Base-by-base conservation (phyloP, 805 yeast genomes). In the Scheffersomyces spartinae region DNA sequence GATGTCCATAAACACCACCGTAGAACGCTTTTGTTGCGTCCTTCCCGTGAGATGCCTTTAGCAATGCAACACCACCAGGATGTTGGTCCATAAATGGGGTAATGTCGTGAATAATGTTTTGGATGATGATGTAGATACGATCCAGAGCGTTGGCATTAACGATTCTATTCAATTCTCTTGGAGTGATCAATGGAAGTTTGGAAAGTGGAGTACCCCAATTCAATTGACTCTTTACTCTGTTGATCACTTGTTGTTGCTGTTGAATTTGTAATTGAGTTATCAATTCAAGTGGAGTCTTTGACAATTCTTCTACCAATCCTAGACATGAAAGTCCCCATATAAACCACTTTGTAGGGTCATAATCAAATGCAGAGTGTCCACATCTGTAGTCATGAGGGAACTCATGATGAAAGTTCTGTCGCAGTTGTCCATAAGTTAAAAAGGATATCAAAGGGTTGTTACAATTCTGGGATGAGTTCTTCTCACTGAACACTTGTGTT, bases 131-230 rank as follows among this genome's bases (percentile, higher is more conserved):
- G 35, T 84, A 66, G 16, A 78, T 74, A 48, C 45, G 60, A 49
- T 54, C 70, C 52, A 51, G 71, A 6, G 49, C 32, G 1, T 58
- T 45, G 1, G 55, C 44, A 7, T 41, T 34, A 9, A 64, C 52
- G 9, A 69, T 42, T 25, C 47, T 40, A 23, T 55, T 51, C 32
- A 68, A 67, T 26, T 66, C 68, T 23, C 43, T 48, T 2, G 72
- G 64, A 1, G 69, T 45, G 26, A 67, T 58, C 25, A 75, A 67
- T 0, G 97, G 96, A 9, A 86, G 61, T 47, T 75, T 77, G 36
- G 85, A 88, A 27, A 88, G 77, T 3, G 95, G 94, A 2, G 86
- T 80, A 12, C 96, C 96, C 96, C 96, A 86, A 55, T 82, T 80
- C 32, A 86, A 64, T 35, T 74, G 73, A 8, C 83, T 63, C 36